A percentile compares a stretch with the other conserved stretches of the same genome.
phyloP scores from a whole-genome alignment of 345 rosid genomes.

The Heritiera fomes region DNA sequence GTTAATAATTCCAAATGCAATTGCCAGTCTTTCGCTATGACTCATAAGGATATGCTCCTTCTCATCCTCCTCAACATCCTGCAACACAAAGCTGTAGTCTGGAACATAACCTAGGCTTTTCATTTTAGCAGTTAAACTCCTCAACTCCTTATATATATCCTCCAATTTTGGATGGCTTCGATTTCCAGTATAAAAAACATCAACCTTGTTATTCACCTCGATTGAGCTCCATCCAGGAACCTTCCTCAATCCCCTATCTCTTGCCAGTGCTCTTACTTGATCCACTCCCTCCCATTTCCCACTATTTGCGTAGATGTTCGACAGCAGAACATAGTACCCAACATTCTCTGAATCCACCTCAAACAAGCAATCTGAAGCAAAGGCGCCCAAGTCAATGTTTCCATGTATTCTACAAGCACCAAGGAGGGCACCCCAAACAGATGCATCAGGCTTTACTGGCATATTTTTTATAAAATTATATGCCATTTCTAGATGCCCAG shows the following conservation, averaged over 20 bases:
- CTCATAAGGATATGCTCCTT: conserved; percentile 56
- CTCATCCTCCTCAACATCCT: conserved; percentile 67
- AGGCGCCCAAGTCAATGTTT: conserved; percentile 41
- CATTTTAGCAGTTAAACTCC: conserved; percentile 41
- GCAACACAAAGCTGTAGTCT: conserved; percentile 52
- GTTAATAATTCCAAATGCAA: conserved; percentile 49
- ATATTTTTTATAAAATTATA: conserved; percentile 40
- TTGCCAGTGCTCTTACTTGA: conserved; percentile 45
- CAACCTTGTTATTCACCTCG: conserved; percentile 46
- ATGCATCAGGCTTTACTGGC: conserved; percentile 57
- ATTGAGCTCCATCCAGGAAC: conserved; percentile 70
- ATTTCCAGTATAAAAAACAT: conserved; percentile 57
- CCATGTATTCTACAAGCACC: conserved; percentile 59
- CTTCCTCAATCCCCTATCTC: conserved; percentile 55
- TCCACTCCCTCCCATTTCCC: conserved; percentile 60
- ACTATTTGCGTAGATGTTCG: conserved; percentile 55
- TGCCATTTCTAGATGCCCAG: conserved; percentile 53
- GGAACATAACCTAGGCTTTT: conserved; percentile 58
- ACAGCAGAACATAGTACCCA: conserved; percentile 57
- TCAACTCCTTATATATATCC: conserved; percentile 42
- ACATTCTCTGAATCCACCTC: conserved; percentile 55
- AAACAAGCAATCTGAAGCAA: conserved; percentile 50
- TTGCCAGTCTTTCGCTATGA: conserved; percentile 62
- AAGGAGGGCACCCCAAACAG: conserved; percentile 66
- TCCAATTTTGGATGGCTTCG: conserved; percentile 44